Base-by-base conservation (phyloP, 1,139 yeast species). In the Debaryomyces singareniensis region DNA sequence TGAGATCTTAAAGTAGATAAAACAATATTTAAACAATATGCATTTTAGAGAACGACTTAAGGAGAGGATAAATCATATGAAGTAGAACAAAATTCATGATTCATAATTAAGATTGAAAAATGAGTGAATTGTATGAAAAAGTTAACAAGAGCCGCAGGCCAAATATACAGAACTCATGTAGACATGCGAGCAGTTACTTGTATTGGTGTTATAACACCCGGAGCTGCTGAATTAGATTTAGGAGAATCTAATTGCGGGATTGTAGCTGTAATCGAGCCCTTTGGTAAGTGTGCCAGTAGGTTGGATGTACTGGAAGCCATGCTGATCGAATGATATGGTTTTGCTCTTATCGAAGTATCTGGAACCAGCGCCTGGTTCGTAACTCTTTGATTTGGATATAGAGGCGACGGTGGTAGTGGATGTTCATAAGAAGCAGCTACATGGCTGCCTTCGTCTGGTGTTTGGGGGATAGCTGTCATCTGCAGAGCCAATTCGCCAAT, bases 141-240 rank as follows among this genome's bases (percentile, higher is more conserved):
- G n/a, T n/a, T n/a, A n/a, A n/a, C n/a, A n/a, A n/a, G n/a, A n/a
- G n/a, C n/a, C n/a, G n/a, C n/a, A n/a, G n/a, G n/a, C n/a, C n/a
- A n/a, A n/a, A n/a, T n/a, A n/a, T n/a, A n/a, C n/a, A n/a, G 7
- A 26, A 16, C 12, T 36, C 36, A 60, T 25, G 66, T 53, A 38
- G 65, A 58, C 67, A 61, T 61, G 32, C 66, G 39, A 11, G 67
- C 68, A 7, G 68, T 62, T 13, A 65, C 73, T 37, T 64, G 72
- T n/a, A 67, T 59, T 5, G 65, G 66, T 1, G 71, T 62, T n/a
- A 67, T 57, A 3, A 64, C 58, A 35, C 54, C 63, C 2, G 71
- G 68, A 5, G 69, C 67, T 9, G 60, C 40, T 20, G 49, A 53
- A 16, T 50, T 49, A 9, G 58, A 39, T 4, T 51, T 32, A 20